Conservation (phyloP, 139 green algal genomes). For the Closterium sp. region DNA sequence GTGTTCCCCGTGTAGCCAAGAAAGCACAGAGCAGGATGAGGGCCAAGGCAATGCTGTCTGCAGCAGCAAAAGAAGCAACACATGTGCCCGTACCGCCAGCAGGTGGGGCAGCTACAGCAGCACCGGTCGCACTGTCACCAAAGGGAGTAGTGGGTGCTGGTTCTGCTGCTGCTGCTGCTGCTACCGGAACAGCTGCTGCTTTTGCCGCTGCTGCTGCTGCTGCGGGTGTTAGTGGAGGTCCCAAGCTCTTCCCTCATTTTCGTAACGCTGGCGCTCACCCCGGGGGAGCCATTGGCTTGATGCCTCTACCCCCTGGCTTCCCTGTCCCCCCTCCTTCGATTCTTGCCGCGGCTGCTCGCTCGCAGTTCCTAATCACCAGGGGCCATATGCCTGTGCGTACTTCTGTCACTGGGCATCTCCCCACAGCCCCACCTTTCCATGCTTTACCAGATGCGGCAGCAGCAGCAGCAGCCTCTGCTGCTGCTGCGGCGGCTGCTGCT, state of each 20-base stretch:
- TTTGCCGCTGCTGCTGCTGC: background rate
- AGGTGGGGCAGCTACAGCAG: background rate
- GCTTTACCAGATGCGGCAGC: background rate
- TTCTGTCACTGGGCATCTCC: background rate
- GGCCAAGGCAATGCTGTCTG: background rate
- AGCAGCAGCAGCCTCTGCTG: background rate
- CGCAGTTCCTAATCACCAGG: background rate
- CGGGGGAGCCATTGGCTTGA: background rate
- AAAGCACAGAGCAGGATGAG: background rate
- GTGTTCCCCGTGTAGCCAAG: background rate
- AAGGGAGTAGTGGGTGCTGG: background rate
- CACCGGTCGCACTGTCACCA: background rate
- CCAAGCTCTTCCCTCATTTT: background rate
- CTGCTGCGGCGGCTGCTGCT: background rate
- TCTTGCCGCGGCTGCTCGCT: background rate
- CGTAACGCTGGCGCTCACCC: background rate
- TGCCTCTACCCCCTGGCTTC: background rate
- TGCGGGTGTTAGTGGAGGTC: background rate
- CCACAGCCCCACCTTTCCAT: background rate
- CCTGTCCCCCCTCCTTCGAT: background rate
- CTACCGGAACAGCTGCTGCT: too few relatives aligned
- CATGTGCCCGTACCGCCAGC: background rate
- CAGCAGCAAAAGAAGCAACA: background rate
- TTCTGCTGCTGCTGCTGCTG: background rate
- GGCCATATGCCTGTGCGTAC: background rate